phyloP scores from a whole-genome alignment of 2,329 filamentous ascomycete species.

The Ceratocystis albifundus region DNA sequence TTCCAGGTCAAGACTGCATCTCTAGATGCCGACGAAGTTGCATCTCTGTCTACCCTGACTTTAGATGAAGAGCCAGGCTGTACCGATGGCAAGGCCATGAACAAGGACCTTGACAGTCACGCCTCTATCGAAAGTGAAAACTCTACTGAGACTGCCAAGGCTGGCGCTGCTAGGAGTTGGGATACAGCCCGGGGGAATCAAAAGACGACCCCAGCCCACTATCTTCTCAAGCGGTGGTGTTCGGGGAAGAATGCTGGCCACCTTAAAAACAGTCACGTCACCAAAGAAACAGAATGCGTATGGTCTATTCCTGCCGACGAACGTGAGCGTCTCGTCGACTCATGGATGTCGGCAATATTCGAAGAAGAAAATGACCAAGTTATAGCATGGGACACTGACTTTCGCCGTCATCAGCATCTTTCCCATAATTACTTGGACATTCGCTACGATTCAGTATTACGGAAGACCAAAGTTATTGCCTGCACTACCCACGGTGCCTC shows the following conservation, averaged over 20 bases:
- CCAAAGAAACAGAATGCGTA: slow-evolving; percentile 29
- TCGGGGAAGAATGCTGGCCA: slow-evolving; percentile 36
- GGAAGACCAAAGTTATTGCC: slow-evolving; percentile 49
- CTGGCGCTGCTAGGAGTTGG: too few relatives aligned
- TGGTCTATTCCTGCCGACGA: slow-evolving; percentile 40
- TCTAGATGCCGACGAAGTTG: too few relatives aligned
- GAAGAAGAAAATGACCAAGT: slow-evolving; percentile 41
- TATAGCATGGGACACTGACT: slow-evolving; percentile 31
- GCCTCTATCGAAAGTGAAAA: too few relatives aligned
- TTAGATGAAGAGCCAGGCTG: too few relatives aligned
- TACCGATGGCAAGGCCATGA: too few relatives aligned
- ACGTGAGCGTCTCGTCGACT: slow-evolving; percentile 31
- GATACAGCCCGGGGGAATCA: too few relatives aligned
- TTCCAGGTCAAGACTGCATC: slow-evolving; percentile 1
- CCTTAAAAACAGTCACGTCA: slow-evolving; percentile 30
- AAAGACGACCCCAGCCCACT: slow-evolving; percentile 27
- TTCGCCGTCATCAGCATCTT: slow-evolving; percentile 34
- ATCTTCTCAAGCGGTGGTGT: slow-evolving; percentile 46
- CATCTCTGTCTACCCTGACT: too few relatives aligned
- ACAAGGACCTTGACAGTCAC: too few relatives aligned
- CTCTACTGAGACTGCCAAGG: too few relatives aligned
- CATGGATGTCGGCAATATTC: slow-evolving; percentile 38
- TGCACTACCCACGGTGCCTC: slow-evolving; percentile 63
- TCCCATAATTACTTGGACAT: slow-evolving; percentile 37
- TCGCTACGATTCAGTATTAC: slow-evolving; percentile 35